A percentile compares a stretch with the other conserved stretches of the same genome.
Evolutionary conservation across 139 green algal species (phyloP).

Genomic region (Desmodesmus armatus): DNA sequence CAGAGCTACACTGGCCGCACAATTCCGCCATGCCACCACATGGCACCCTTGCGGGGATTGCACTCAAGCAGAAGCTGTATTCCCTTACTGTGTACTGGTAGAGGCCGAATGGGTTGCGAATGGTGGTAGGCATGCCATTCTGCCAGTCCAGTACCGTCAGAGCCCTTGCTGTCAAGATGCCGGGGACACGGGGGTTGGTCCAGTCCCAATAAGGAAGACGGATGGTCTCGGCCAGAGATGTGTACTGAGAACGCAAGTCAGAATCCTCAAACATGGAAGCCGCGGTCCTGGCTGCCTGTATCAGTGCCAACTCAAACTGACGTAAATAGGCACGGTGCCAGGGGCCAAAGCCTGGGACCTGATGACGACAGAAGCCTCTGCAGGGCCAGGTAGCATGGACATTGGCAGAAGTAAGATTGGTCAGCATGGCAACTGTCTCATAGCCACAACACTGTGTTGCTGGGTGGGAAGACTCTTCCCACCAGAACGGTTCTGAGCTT

Average conservation of each 20-base stretch:
- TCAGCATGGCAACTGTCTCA: no score
- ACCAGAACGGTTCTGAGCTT: no score
- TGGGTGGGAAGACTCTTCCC: no score
- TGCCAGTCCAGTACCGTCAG: not conserved
- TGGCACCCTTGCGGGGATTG: no score
- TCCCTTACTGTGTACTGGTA: not conserved
- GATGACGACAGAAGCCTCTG: no score
- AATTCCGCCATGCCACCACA: no score
- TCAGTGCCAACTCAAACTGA: slow-evolving; percentile 18
- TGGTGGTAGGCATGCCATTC: not conserved
- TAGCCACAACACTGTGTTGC: no score
- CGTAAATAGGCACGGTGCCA: slow-evolving; percentile 13
- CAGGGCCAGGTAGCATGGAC: no score
- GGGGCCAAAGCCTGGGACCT: slow-evolving; percentile 12
- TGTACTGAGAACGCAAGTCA: not conserved
- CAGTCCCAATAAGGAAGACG: slow-evolving; percentile 18
- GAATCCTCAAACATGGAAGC: not conserved
- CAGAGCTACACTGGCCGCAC: no score
- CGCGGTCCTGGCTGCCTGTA: not conserved
- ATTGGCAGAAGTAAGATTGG: no score
- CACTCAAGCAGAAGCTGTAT: not conserved
- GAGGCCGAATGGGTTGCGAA: not conserved
- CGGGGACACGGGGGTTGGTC: not conserved
- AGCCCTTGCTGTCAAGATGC: not conserved
- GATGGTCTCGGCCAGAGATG: not conserved